Evolutionary conservation across 176 grass and related monocot genomes (phyloP).

Genomic region (Zizania latifolia): DNA sequence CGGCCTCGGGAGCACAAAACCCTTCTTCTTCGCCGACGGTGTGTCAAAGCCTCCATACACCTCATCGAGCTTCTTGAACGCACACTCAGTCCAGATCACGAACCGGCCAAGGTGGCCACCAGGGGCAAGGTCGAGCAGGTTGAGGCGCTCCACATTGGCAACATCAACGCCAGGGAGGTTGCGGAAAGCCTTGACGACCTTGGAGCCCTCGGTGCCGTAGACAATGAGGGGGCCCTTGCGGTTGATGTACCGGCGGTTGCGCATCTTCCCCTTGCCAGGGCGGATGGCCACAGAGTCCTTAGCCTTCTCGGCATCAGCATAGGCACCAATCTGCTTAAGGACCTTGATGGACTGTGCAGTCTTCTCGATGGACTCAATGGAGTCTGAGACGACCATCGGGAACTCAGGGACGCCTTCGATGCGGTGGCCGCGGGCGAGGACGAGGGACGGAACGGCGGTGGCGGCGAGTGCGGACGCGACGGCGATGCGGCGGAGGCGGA

Average conservation of each 20-base stretch:
- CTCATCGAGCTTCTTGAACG: constrained; percentile 83
- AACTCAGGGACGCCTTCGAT: constrained; percentile 65
- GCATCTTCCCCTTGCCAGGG: constrained; percentile 65
- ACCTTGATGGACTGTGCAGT: constrained; percentile 74
- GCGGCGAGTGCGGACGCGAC: constrained; percentile 61
- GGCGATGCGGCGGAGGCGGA: constrained; percentile 51
- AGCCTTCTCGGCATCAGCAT: constrained; percentile 72
- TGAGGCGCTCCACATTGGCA: constrained; percentile 78
- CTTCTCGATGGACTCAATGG: constrained; percentile 66
- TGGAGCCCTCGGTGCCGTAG: constrained; percentile 76
- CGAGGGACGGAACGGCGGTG: constrained; percentile 65
- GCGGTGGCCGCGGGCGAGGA: constrained; percentile 67
- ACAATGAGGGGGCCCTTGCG: constrained; percentile 82
- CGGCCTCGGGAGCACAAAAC: constrained; percentile 69
- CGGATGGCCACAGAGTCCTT: constrained; percentile 73
- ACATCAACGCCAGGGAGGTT: constrained; percentile 80
- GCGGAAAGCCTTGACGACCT: constrained; percentile 83
- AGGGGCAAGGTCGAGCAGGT: constrained; percentile 76
- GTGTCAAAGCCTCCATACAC: constrained; percentile 65
- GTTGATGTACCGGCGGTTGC: constrained; percentile 78
- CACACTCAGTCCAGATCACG: constrained; percentile 85
- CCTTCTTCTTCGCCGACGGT: constrained; percentile 66
- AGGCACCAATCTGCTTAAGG: constrained; percentile 69
- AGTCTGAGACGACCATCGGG: constrained; percentile 68
- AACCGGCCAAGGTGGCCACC: constrained; percentile 83